Evolutionary conservation across 805 yeast genomes (phyloP).

Genomic region (Wickerhamiella nectarea): DNA sequence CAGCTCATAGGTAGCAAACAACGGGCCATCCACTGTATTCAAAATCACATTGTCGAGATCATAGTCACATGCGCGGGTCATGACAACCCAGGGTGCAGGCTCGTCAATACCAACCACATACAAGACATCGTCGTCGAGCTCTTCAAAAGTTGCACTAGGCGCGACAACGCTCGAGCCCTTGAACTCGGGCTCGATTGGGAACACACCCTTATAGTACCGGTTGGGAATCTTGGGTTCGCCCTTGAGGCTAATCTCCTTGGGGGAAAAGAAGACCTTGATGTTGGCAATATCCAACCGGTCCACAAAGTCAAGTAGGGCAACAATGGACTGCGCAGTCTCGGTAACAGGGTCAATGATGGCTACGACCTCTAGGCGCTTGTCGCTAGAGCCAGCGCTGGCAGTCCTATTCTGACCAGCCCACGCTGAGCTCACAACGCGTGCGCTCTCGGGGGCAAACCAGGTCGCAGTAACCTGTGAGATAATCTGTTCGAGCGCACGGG

Average conservation of each 20-base stretch:
- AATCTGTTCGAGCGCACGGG: neutral
- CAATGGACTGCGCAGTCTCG: conserved; percentile 50
- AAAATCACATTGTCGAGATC: conserved; percentile 54
- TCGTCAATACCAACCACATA: conserved; percentile 44
- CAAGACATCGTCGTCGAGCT: conserved; percentile 39
- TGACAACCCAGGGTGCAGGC: conserved; percentile 57
- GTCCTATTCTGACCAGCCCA: neutral
- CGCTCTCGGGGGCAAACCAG: neutral
- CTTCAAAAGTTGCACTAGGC: conserved; percentile 28
- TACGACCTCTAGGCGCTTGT: conserved; percentile 39
- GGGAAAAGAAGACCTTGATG: conserved; percentile 44
- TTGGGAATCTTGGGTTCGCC: conserved; percentile 12
- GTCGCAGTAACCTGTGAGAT: neutral
- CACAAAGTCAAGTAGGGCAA: conserved; percentile 31
- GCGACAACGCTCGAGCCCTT: conserved; percentile 23
- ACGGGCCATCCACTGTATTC: conserved; percentile 26
- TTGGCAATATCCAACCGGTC: conserved; percentile 30
- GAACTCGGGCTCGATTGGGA: conserved; percentile 25
- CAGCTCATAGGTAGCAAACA: conserved; percentile 38
- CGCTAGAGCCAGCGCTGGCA: neutral
- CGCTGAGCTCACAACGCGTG: neutral
- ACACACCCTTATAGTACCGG: conserved; percentile 13
- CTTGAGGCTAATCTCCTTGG: conserved; percentile 27
- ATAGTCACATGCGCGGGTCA: conserved; percentile 35
- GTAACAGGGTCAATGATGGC: conserved; percentile 60